phyloP scores from a whole-genome alignment of 1,139 yeast genomes.

The Protomyces macrosporus region DNA sequence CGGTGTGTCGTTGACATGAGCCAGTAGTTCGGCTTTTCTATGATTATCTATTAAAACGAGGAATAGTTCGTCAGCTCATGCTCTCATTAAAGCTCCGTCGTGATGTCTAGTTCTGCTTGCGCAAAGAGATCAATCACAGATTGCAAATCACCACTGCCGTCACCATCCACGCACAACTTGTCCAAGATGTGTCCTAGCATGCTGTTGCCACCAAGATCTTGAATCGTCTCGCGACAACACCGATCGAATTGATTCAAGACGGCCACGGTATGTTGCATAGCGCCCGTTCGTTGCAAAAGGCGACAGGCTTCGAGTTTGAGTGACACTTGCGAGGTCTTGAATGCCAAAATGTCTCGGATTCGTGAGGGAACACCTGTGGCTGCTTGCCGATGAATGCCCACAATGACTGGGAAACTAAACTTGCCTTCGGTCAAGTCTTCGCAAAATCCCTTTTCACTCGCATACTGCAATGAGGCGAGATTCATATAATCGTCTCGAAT shows the following conservation, averaged over 20 bases:
- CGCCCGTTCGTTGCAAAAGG: constrained; percentile 43
- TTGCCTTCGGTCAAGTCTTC: constrained; percentile 90
- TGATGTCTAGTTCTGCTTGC: no score
- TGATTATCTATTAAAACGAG: not conserved
- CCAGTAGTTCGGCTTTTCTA: not conserved
- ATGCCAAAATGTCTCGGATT: constrained; percentile 40
- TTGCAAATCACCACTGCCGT: not conserved
- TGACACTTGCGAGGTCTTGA: constrained; percentile 41
- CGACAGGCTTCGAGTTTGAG: constrained; percentile 49
- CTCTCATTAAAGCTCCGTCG: no score
- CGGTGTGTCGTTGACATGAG: constrained; percentile 71
- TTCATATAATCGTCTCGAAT: constrained; percentile 51
- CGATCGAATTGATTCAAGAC: constrained; percentile 12
- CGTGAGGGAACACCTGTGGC: constrained; percentile 39
- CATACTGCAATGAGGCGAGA: constrained; percentile 50
- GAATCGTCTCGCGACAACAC: constrained; percentile 2
- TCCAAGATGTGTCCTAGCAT: constrained; percentile 4
- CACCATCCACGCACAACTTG: constrained; percentile 2
- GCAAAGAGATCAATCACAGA: not conserved
- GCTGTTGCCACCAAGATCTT: constrained; percentile 5
- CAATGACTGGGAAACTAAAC: constrained; percentile 75
- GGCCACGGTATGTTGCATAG: constrained; percentile 43
- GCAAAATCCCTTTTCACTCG: constrained; percentile 69
- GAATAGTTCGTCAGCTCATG: no score
- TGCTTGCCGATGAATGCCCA: constrained; percentile 46